phyloP scores from a whole-genome alignment of 768 basidiomycete species.

The Chalciporus chontae region DNA sequence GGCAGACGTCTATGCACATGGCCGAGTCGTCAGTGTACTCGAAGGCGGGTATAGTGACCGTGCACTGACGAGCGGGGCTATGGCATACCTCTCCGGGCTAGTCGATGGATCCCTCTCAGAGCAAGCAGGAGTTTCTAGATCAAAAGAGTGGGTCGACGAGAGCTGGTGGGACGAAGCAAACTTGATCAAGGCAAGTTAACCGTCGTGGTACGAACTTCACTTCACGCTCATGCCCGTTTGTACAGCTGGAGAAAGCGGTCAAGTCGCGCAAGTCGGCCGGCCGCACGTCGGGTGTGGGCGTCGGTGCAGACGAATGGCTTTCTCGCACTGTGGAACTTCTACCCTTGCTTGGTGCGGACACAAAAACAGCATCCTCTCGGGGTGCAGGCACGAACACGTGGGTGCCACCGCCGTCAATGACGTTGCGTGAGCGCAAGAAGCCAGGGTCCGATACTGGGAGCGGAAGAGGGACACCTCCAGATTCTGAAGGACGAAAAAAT shows the following conservation, averaged over 20 bases:
- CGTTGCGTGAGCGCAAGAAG: slow-evolving; percentile 49
- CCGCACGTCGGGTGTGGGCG: slow-evolving; percentile 27
- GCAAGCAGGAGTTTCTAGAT: background rate
- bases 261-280: slow-evolving; percentile 55
- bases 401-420: slow-evolving; percentile 39
- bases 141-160: slow-evolving; percentile 31
- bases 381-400: background rate
- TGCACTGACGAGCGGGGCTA: slow-evolving; percentile 77
- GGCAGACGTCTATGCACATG: slow-evolving; percentile 59
- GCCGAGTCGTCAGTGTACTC: slow-evolving; percentile 80
- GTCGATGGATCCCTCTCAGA: slow-evolving; percentile 14
- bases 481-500: background rate
- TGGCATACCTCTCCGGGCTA: slow-evolving; percentile 79
- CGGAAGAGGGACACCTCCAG: background rate
- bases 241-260: slow-evolving; percentile 60
- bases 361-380: slow-evolving; percentile 3
- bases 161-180: slow-evolving; percentile 68
- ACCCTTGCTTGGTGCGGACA: slow-evolving; percentile 8
- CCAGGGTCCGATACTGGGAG: background rate
- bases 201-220: background rate
- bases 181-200: slow-evolving; percentile 47
- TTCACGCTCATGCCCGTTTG: background rate
- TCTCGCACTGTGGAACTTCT: slow-evolving; percentile 41
- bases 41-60: slow-evolving; percentile 96
- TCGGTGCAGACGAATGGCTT: slow-evolving; percentile 51